phyloP scores from a whole-genome alignment of 75 land plant genomes.

The Larix kaempferi region DNA sequence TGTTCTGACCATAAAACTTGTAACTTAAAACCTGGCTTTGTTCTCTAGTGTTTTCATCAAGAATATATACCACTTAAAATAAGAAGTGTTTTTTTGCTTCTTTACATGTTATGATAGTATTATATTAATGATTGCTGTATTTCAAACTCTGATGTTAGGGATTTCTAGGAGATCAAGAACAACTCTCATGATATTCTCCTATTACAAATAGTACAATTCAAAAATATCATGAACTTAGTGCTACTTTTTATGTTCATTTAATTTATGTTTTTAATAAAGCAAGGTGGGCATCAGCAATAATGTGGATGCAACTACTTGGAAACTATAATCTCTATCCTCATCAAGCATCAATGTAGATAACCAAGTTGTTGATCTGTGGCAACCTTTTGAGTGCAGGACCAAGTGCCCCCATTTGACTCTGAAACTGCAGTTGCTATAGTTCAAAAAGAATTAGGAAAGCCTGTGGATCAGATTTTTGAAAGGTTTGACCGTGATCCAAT shows the following conservation, averaged over 20 bases:
- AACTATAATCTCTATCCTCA: neutral
- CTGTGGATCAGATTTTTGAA: slow-evolving; percentile 70
- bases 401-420: slow-evolving; percentile 99
- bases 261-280: too few species aligned
- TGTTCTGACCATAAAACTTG: neutral
- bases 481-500: slow-evolving; percentile 94
- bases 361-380: neutral
- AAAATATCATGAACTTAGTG: too few species aligned
- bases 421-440: slow-evolving; percentile 78
- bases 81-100: slow-evolving; percentile 1
- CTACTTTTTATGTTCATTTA: too few species aligned
- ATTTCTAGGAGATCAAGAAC: neutral
- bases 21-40: neutral
- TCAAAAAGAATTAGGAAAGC: slow-evolving; percentile 86
- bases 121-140: neutral
- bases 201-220: too few species aligned
- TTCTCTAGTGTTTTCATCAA: neutral
- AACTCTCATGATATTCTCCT: neutral
- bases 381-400: slow-evolving; percentile 59
- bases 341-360: neutral
- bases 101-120: neutral
- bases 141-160: neutral
- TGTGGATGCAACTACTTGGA: neutral
- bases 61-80: neutral
- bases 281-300: too few species aligned